A percentile compares a stretch with the other conserved stretches of the same genome.
Evolutionary conservation across 2,329 filamentous ascomycete species (phyloP).

Genomic region (Diaporthe ilicicola): DNA sequence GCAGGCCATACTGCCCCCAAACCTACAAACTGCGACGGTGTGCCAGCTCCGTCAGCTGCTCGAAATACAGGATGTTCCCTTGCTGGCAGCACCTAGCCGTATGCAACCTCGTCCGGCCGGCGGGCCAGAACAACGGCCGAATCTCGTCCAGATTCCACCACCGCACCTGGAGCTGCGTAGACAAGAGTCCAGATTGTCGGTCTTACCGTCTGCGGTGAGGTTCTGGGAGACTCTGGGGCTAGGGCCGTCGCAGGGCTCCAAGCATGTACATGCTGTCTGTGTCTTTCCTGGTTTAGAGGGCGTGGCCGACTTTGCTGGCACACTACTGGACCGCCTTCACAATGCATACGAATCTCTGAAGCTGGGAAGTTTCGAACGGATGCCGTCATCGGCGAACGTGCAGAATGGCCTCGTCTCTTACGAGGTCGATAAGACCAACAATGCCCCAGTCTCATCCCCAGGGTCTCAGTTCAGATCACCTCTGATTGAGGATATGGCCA

Average conservation of each 20-base stretch:
- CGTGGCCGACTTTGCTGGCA: slow-evolving; percentile 65
- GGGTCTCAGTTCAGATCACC: slow-evolving; percentile 54
- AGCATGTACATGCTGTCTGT: slow-evolving; percentile 76
- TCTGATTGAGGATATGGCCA: slow-evolving; percentile 57
- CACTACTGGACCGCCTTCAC: slow-evolving; percentile 73
- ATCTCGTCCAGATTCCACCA: slow-evolving; percentile 69
- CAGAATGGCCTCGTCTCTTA: slow-evolving; percentile 59
- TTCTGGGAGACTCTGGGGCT: slow-evolving; percentile 88
- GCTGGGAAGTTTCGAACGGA: slow-evolving; percentile 70
- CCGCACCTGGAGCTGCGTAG: slow-evolving; percentile 79
- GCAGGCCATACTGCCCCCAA: slow-evolving; percentile 53
- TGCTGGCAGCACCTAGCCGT: slow-evolving; percentile 60
- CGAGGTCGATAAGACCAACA: slow-evolving; percentile 56
- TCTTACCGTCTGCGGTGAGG: slow-evolving; percentile 76
- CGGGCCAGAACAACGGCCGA: slow-evolving; percentile 57
- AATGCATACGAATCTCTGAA: slow-evolving; percentile 78
- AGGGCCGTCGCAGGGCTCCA: slow-evolving; percentile 73
- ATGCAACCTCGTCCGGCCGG: slow-evolving; percentile 59
- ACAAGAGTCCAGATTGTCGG: slow-evolving; percentile 73
- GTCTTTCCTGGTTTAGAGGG: slow-evolving; percentile 74
- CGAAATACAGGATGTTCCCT: slow-evolving; percentile 65
- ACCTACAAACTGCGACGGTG: slow-evolving; percentile 51
- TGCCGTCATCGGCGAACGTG: slow-evolving; percentile 50
- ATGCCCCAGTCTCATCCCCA: slow-evolving; percentile 49
- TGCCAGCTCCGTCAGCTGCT: slow-evolving; percentile 59